A percentile compares a stretch with the other conserved stretches of the same genome.
These are phyloP conservation scores for Sphaceloma murrayae DNA, from an alignment of 2,329 filamentous ascomycete genomes.

Conservation along the genomic window DNA sequence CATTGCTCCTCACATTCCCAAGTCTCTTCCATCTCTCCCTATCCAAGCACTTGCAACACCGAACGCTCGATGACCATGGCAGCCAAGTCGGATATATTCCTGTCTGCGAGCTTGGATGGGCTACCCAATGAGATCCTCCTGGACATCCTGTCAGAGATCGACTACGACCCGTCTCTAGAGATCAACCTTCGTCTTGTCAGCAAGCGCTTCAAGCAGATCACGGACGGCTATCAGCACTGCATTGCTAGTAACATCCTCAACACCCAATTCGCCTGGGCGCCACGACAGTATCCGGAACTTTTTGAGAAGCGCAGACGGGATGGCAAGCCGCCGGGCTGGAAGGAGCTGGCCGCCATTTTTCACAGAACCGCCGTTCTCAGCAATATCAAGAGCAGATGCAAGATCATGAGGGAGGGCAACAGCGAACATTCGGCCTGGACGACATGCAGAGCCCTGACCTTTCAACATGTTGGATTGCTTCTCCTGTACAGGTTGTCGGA, in stretches of 20 bases:
- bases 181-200: conserved; percentile 24
- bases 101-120: conserved; percentile 10
- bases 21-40: not conserved
- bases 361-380: conserved; percentile 21
- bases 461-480: conserved; percentile 27
- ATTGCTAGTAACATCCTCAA: conserved; percentile 23
- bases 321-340: conserved; percentile 13
- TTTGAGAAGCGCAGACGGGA: conserved; percentile 13
- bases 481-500: conserved; percentile 28
- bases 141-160: conserved; percentile 23
- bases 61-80: not conserved
- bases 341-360: conserved; percentile 19
- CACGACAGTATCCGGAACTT: conserved; percentile 23
- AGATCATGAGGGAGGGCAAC: conserved; percentile 23
- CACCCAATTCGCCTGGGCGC: conserved; percentile 18
- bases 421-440: conserved; percentile 26
- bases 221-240: conserved; percentile 25
- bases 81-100: conserved; percentile 21
- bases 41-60: not conserved
- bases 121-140: conserved; percentile 27
- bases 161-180: conserved; percentile 22
- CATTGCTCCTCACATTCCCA: not conserved
- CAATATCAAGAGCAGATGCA: conserved; percentile 24
- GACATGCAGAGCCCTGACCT: conserved; percentile 25
- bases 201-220: conserved; percentile 23